These are phyloP conservation scores for Hemileccinum rubropunctum DNA, from an alignment of 768 basidiomycete genomes.

Conservation along the genomic window DNA sequence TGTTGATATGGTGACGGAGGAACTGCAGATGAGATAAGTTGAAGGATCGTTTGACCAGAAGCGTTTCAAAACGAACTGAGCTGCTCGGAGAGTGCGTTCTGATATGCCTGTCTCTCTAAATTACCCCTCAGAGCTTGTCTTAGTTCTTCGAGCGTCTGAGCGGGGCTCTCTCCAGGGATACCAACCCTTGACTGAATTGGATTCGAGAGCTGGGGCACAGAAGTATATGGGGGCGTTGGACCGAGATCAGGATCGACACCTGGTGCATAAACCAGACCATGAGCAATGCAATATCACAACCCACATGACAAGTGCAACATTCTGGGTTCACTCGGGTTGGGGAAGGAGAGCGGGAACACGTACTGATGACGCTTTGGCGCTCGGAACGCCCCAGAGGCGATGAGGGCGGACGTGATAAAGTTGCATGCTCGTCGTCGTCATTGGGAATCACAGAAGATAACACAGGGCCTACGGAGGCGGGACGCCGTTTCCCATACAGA, in stretches of 20 bases:
- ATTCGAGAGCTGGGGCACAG: not conserved
- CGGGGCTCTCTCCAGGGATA: conserved; percentile 5
- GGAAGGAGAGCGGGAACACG: not conserved
- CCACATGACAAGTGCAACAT: not conserved
- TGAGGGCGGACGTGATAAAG: not conserved
- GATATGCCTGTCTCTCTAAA: conserved; percentile 1
- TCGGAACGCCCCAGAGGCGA: conserved; percentile 3
- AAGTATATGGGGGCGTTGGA: conserved; percentile 28
- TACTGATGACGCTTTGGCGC: conserved; percentile 1
- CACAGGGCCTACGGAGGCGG: conserved; percentile 25
- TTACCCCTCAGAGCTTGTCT: conserved; percentile 15
- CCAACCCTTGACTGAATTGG: not conserved
- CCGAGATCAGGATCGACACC: conserved; percentile 11
- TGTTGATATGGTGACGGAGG: not conserved
- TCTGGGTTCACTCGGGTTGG: not conserved
- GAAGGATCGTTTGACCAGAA: not conserved
- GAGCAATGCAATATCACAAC: not conserved
- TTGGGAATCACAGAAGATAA: not conserved
- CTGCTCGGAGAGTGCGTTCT: not conserved
- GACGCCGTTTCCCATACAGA: conserved; percentile 27
- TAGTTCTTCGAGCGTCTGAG: conserved; percentile 21
- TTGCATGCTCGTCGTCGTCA: conserved; percentile 1
- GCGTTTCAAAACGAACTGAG: not conserved
- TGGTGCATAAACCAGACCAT: not conserved
- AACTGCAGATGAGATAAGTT: not conserved